These are phyloP conservation scores for Citrus unshiu DNA, from an alignment of 345 rosid species.

Conservation along the genomic window DNA sequence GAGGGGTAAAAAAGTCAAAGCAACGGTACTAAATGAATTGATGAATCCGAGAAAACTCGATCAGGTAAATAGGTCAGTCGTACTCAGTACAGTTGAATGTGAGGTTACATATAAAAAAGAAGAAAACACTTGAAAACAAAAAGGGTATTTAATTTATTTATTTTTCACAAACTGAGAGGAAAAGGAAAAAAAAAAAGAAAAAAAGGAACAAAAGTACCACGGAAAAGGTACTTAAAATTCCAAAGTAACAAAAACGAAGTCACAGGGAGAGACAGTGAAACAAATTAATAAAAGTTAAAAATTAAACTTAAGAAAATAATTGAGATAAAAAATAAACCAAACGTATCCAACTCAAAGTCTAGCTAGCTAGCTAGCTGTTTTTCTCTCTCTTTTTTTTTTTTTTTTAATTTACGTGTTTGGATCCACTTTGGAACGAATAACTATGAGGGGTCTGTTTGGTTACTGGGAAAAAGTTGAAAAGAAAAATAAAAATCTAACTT, in stretches of 20 bases:
- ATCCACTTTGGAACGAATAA: neutral
- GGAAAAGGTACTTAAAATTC: conserved; percentile 20
- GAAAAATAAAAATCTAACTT: neutral
- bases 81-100: conserved; percentile 1
- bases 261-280: neutral
- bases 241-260: neutral
- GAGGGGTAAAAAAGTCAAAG: neutral
- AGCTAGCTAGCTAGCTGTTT: neutral
- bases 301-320: neutral
- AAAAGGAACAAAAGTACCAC: conserved; percentile 16
- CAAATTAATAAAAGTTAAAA: neutral
- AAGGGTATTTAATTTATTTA: neutral
- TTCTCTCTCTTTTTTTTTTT: neutral
- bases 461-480: neutral
- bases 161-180: neutral
- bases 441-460: neutral
- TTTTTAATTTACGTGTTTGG: neutral
- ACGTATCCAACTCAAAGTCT: neutral
- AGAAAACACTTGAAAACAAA: neutral
- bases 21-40: neutral
- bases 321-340: neutral
- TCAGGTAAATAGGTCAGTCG: neutral
- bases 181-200: too few relatives aligned
- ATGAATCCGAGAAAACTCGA: neutral
- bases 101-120: neutral